Conservation (phyloP, 345 rosid genomes). For the Eutrema heterophyllum region DNA sequence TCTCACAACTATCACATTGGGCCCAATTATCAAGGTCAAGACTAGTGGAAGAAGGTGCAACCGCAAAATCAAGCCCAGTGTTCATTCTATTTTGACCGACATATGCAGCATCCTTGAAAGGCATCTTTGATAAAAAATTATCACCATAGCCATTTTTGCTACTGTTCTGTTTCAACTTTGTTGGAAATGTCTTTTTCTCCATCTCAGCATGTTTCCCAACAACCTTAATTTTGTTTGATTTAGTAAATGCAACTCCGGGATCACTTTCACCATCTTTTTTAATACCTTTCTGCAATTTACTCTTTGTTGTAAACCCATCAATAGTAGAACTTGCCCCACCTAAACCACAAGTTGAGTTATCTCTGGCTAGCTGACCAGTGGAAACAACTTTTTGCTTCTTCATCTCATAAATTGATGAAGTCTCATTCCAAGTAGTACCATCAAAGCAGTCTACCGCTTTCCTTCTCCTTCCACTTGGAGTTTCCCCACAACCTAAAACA, state of each 20-base stretch:
- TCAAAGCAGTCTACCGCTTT: slow-evolving; percentile 32
- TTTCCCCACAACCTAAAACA: slow-evolving; percentile 26
- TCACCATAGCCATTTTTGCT: slow-evolving; percentile 29
- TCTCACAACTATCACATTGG: slow-evolving; percentile 54
- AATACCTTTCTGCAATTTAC: slow-evolving; percentile 36
- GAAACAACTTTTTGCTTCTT: slow-evolving; percentile 37
- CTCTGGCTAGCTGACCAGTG: slow-evolving; percentile 26
- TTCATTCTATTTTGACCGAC: slow-evolving; percentile 17
- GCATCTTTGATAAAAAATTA: slow-evolving; percentile 18
- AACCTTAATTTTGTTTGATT: slow-evolving; percentile 25
- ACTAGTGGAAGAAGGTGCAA: slow-evolving; percentile 29
- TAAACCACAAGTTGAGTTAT: slow-evolving; percentile 30
- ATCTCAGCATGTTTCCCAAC: slow-evolving; percentile 25
- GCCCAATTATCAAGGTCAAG: slow-evolving; percentile 54
- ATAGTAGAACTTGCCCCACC: slow-evolving; percentile 22
- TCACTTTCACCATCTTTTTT: slow-evolving; percentile 22
- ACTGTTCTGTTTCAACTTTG: slow-evolving; percentile 33
- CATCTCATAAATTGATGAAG: slow-evolving; percentile 25
- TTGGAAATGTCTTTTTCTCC: slow-evolving; percentile 19
- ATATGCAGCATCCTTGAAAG: slow-evolving; percentile 27
- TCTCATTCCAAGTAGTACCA: slow-evolving; percentile 28
- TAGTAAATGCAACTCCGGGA: slow-evolving; percentile 18
- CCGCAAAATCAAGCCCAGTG: slow-evolving; percentile 30
- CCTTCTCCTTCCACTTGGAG: slow-evolving; percentile 32
- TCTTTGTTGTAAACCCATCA: slow-evolving; percentile 28